Evolutionary conservation across 345 rosid species (phyloP).

Genomic region (Heritiera fomes): DNA sequence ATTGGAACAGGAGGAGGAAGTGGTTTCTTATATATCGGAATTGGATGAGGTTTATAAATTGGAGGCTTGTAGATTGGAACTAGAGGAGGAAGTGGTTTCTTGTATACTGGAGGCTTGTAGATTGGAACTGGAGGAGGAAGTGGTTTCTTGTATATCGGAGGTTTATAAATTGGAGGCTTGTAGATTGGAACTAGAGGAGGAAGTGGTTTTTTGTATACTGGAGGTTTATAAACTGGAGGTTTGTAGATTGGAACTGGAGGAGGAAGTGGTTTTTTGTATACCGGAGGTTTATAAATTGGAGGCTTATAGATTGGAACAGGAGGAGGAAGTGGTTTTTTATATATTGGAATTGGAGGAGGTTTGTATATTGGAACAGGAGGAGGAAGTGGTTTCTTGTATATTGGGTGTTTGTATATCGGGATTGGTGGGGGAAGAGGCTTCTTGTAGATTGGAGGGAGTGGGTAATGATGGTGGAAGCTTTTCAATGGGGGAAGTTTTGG

Average conservation of each 20-base stretch:
- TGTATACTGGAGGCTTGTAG: constrained; percentile 19
- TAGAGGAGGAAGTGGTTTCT: constrained; percentile 27
- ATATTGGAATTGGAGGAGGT: constrained; percentile 24
- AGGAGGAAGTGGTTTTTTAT: constrained; percentile 21
- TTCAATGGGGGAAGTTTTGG: constrained; percentile 37
- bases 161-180: not conserved
- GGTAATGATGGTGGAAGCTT: constrained; percentile 25
- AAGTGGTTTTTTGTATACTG: constrained; percentile 24
- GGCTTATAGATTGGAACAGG: constrained; percentile 18
- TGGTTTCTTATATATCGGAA: not conserved
- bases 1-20: constrained; percentile 21
- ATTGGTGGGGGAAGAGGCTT: constrained; percentile 26
- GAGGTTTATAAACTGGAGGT: not conserved
- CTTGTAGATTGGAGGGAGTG: constrained; percentile 23
- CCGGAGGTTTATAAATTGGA: constrained; percentile 12
- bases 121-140: constrained; percentile 28
- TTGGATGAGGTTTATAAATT: not conserved
- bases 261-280: constrained; percentile 16
- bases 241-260: constrained; percentile 26
- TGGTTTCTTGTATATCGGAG: constrained; percentile 26
- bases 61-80: constrained; percentile 15
- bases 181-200: constrained; percentile 25
- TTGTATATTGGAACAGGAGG: constrained; percentile 24
- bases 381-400: constrained; percentile 11
- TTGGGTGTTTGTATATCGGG: not conserved